These are phyloP conservation scores for Scytalidium lignicola DNA, from an alignment of 2,329 filamentous ascomycete species.

Conservation along the genomic window DNA sequence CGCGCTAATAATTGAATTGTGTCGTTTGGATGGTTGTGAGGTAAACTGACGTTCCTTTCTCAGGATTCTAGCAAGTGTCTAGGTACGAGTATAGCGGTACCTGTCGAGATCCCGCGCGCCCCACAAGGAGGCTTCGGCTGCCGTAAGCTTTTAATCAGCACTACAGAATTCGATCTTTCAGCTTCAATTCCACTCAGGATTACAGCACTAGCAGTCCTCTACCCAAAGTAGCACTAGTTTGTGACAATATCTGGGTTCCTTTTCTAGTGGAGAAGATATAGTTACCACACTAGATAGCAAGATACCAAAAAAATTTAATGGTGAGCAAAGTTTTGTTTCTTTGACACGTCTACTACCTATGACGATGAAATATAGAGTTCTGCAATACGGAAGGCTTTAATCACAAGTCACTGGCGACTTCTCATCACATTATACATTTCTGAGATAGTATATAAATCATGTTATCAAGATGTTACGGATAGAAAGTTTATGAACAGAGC, in stretches of 20 bases:
- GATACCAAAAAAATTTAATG: too few relatives aligned
- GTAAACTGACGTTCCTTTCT: background rate
- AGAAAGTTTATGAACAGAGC: background rate
- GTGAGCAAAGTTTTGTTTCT: background rate
- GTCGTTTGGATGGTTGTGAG: background rate
- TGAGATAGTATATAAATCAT: constrained; percentile 11
- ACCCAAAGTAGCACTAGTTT: too few relatives aligned
- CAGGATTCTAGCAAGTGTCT: background rate
- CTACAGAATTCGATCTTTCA: too few relatives aligned
- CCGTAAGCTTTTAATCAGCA: too few relatives aligned
- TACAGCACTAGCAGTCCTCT: too few relatives aligned
- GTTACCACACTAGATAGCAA: too few relatives aligned
- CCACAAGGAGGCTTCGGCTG: too few relatives aligned
- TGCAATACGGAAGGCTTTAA: constrained; percentile 25
- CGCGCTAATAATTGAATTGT: background rate
- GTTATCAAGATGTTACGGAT: background rate
- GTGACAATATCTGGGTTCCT: too few relatives aligned
- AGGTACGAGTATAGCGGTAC: too few relatives aligned
- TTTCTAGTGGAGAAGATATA: too few relatives aligned
- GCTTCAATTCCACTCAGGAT: too few relatives aligned
- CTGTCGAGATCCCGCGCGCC: too few relatives aligned
- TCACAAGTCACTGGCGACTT: constrained; percentile 19
- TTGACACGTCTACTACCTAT: constrained; percentile 4
- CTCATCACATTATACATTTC: constrained; percentile 24
- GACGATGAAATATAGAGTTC: constrained; percentile 25